Base-by-base conservation (phyloP, 345 rosid species). In the Conringia planisiliqua region DNA sequence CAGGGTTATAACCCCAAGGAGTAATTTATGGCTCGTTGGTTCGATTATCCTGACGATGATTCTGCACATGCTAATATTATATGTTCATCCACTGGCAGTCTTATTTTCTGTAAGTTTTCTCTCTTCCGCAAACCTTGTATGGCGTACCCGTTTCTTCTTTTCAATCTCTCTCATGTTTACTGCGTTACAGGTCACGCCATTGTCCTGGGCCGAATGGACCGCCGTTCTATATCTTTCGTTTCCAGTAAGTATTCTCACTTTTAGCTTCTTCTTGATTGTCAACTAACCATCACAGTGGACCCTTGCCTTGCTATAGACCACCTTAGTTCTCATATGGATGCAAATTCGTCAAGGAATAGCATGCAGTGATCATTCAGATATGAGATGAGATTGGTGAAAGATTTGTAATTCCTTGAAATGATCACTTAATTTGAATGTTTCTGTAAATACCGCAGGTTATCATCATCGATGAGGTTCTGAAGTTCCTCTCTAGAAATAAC, bases 1-100 rank as follows among this genome's bases (percentile, higher is more conserved):
- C 79, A 95, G 99, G 79, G 91, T 85, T 71, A 87, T 90, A 78
- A 92, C 94, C 75, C 99, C 99, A 48, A 88, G 99, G 97, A 95
- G 98, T 87, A 95, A 95, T 82, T 68, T 91, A 78, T 95, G 99
- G 99, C 97, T 95, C 29, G 98, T 92, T 36, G 94, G 79, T 50
- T 95, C 99, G 69, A 92, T 95, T 66, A 71, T 90, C 74, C 82
- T 95, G 81, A 95, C 98, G 43, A 92, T 95, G 97, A 71, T 92
- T 63, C 90, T 95, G 76, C 99, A 92, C 86, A 50, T 89, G 17
- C 83, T 92, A 66, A 88, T 92, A 71, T 85, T 95, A 66, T 90
- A 90, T 63, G 88, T 92, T 72, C 91, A 68, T 68, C 98, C 98
- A 5, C 84, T 95, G 32, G 89, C 99, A 32, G 56, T 88, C 82